These are phyloP conservation scores for Erysiphe pulchra DNA, from an alignment of 2,329 filamentous ascomycete species.

Conservation along the genomic window DNA sequence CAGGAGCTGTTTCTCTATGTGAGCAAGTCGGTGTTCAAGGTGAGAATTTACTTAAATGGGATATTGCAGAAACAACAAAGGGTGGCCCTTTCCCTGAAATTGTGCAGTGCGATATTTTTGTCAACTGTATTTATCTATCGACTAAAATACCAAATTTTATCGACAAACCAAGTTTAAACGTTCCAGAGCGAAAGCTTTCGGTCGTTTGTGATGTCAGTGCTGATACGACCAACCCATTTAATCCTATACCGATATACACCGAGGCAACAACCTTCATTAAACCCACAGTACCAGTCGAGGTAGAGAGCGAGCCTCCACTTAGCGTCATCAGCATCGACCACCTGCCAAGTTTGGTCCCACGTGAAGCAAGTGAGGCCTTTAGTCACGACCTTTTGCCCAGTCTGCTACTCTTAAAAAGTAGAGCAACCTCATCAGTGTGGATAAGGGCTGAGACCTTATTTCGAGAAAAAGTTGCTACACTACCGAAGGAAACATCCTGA, in stretches of 20 bases:
- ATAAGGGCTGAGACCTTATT: slow-evolving; percentile 62
- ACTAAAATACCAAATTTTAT: slow-evolving; percentile 62
- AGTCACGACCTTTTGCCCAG: slow-evolving; percentile 53
- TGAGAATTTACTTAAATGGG: slow-evolving; percentile 40
- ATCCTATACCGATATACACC: slow-evolving; percentile 52
- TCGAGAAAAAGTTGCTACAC: slow-evolving; percentile 48
- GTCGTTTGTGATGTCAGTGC: slow-evolving; percentile 62
- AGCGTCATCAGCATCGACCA: slow-evolving; percentile 77
- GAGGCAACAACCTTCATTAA: slow-evolving; percentile 69
- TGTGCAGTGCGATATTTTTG: slow-evolving; percentile 45
- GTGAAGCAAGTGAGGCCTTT: slow-evolving; percentile 73
- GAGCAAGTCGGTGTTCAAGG: slow-evolving; percentile 45
- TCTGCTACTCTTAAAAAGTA: slow-evolving; percentile 52
- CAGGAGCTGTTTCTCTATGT: slow-evolving; percentile 60
- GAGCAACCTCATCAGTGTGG: slow-evolving; percentile 55
- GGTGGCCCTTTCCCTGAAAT: slow-evolving; percentile 58
- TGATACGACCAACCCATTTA: slow-evolving; percentile 45
- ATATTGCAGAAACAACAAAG: slow-evolving; percentile 50
- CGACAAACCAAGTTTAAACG: slow-evolving; percentile 39
- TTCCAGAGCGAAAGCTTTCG: slow-evolving; percentile 42
- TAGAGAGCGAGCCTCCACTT: slow-evolving; percentile 27
- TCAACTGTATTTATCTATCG: slow-evolving; percentile 77
- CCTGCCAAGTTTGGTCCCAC: slow-evolving; percentile 55
- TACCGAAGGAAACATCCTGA: slow-evolving; percentile 20
- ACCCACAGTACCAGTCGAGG: slow-evolving; percentile 57